Conservation (phyloP, 148 eudicot genomes). For the Arctostaphylos glauca region DNA sequence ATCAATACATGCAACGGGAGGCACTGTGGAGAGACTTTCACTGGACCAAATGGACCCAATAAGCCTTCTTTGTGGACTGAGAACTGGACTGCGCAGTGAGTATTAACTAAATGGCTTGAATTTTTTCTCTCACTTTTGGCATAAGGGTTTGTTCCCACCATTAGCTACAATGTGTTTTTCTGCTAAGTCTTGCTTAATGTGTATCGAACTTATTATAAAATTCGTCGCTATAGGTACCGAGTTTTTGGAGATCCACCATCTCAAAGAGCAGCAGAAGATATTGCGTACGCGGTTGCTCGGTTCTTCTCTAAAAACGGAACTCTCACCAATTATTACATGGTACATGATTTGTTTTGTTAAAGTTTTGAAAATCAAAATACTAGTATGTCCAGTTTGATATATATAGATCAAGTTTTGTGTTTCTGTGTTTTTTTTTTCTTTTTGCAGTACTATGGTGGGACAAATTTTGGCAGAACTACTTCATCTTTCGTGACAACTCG, state of each 20-base stretch:
- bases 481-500: constrained; percentile 73
- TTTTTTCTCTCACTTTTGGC: neutral
- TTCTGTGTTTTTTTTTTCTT: neutral
- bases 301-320: constrained; percentile 81
- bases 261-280: constrained; percentile 81
- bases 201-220: neutral
- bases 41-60: constrained; percentile 67
- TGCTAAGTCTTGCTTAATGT: neutral
- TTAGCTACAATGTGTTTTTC: neutral
- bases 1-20: constrained; percentile 92
- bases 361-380: neutral
- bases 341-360: constrained; percentile 9
- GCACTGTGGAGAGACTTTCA: constrained; percentile 83
- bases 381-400: no score
- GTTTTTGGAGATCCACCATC: constrained; percentile 83
- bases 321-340: constrained; percentile 86
- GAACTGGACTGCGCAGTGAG: constrained; percentile 97
- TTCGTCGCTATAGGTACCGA: constrained; percentile 46
- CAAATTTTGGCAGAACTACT: constrained; percentile 67
- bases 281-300: constrained; percentile 61
- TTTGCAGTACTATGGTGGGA: constrained; percentile 81
- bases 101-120: neutral
- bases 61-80: constrained; percentile 95
- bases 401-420: neutral
- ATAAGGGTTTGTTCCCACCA: neutral